A percentile compares a stretch with the other conserved stretches of the same genome.
Conservation (phyloP, 2,329 filamentous ascomycete genomes). For the Ceratocystis diversiconidia region DNA sequence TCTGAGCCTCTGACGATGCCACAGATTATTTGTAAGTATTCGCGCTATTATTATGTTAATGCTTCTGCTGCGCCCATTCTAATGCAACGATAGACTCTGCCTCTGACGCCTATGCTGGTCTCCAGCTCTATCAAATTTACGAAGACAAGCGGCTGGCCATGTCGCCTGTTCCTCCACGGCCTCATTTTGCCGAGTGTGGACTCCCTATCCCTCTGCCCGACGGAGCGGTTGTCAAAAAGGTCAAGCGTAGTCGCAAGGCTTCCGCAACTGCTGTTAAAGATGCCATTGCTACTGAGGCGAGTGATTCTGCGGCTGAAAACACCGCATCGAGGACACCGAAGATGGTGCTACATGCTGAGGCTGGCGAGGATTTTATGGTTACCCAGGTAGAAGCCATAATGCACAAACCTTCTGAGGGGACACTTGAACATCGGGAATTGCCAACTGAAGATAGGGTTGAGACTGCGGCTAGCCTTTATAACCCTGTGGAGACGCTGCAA, state of each 20-base stretch:
- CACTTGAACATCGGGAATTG: neutral
- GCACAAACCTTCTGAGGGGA: neutral
- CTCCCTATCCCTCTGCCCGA: slow-evolving; percentile 45
- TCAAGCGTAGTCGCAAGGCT: slow-evolving; percentile 14
- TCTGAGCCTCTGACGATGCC: slow-evolving; percentile 41
- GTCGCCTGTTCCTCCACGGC: slow-evolving; percentile 55
- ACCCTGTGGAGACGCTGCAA: neutral
- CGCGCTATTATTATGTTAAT: neutral
- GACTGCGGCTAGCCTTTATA: neutral
- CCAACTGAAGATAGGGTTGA: neutral
- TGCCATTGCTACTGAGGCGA: neutral
- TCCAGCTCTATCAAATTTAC: slow-evolving; percentile 58
- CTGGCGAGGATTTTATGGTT: neutral
- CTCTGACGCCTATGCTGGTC: slow-evolving; percentile 67
- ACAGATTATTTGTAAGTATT: slow-evolving; percentile 54
- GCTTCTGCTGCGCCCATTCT: neutral
- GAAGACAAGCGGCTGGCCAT: slow-evolving; percentile 54
- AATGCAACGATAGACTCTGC: slow-evolving; percentile 46
- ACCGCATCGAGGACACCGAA: neutral
- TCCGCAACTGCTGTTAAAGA: neutral
- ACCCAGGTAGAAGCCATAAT: slow-evolving; percentile 1
- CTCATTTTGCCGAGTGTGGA: slow-evolving; percentile 52
- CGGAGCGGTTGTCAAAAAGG: slow-evolving; percentile 25
- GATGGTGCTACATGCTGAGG: neutral
- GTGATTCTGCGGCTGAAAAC: neutral